Conservation (phyloP, 2,329 filamentous ascomycete species). For the Pseudocercospora musae region DNA sequence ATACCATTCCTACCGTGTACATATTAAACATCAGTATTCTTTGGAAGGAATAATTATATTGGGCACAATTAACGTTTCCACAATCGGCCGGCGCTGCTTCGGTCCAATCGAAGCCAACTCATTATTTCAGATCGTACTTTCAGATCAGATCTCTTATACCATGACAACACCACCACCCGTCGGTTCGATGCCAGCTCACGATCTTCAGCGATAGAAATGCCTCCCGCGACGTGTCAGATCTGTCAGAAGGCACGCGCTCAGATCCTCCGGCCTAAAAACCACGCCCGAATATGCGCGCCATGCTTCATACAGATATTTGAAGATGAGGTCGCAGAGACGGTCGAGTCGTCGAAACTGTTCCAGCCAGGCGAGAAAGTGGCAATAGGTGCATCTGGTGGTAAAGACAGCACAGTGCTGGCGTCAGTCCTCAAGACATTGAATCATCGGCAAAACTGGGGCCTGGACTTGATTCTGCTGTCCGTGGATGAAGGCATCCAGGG, state of each 20-base stretch:
- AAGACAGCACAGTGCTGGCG: slow-evolving; percentile 94
- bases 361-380: slow-evolving; percentile 78
- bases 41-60: neutral
- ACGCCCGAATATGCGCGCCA: slow-evolving; percentile 83
- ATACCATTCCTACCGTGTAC: neutral
- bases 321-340: slow-evolving; percentile 89
- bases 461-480: slow-evolving; percentile 81
- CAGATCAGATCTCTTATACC: too few species aligned
- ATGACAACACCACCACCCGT: neutral
- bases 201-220: slow-evolving; percentile 53
- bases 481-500: slow-evolving; percentile 98
- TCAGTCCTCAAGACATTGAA: slow-evolving; percentile 94
- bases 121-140: too few species aligned
- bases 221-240: slow-evolving; percentile 69
- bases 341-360: slow-evolving; percentile 78
- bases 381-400: slow-evolving; percentile 93
- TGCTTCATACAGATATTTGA: slow-evolving; percentile 91
- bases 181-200: neutral
- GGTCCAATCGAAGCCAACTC: neutral
- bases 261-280: slow-evolving; percentile 91
- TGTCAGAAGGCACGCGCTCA: slow-evolving; percentile 77
- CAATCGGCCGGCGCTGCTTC: neutral
- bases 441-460: slow-evolving; percentile 78
- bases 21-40: neutral
- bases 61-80: neutral